Evolutionary conservation across 1,284 basidiomycete genomes (phyloP).

Genomic region (Porogramme epimiltina): DNA sequence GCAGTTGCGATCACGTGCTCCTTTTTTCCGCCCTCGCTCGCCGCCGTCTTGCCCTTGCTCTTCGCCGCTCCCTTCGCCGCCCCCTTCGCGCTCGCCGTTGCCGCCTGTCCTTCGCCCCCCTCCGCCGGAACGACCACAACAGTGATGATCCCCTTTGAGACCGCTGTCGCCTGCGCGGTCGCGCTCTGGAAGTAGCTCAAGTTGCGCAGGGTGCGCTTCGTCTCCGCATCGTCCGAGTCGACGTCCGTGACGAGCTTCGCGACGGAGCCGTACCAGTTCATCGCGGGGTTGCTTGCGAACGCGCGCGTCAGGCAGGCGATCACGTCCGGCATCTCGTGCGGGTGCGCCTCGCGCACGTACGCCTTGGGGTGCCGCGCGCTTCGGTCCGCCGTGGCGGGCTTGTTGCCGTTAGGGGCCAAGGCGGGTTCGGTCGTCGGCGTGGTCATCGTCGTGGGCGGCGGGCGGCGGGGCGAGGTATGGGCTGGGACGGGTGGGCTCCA

Average conservation of each 20-base stretch:
- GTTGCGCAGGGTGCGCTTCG: slow-evolving; percentile 4
- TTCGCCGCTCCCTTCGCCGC: neutral
- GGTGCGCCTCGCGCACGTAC: slow-evolving; percentile 2
- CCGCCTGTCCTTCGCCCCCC: too few species aligned
- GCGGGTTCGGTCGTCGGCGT: too few species aligned
- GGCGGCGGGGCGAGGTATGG: too few species aligned
- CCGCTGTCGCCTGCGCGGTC: slow-evolving; percentile 2
- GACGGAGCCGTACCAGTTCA: slow-evolving; percentile 27
- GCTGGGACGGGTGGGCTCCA: too few species aligned
- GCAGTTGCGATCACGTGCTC: neutral
- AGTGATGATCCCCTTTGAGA: too few species aligned
- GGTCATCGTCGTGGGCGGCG: too few species aligned
- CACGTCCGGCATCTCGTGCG: neutral
- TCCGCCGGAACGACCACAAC: too few species aligned
- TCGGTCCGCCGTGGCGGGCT: too few species aligned
- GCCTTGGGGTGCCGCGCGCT: neutral
- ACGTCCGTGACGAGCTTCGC: slow-evolving; percentile 9
- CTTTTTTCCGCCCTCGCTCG: too few species aligned
- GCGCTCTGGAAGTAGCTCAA: slow-evolving; percentile 16
- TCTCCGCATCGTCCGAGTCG: slow-evolving; percentile 1
- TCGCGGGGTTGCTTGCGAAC: slow-evolving; percentile 22
- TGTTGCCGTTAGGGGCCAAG: too few species aligned
- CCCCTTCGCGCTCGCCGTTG: too few species aligned
- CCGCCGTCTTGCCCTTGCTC: neutral
- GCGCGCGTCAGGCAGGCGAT: slow-evolving; percentile 17